Conservation (phyloP, 805 yeast species). For the Candida rishiriensis region DNA sequence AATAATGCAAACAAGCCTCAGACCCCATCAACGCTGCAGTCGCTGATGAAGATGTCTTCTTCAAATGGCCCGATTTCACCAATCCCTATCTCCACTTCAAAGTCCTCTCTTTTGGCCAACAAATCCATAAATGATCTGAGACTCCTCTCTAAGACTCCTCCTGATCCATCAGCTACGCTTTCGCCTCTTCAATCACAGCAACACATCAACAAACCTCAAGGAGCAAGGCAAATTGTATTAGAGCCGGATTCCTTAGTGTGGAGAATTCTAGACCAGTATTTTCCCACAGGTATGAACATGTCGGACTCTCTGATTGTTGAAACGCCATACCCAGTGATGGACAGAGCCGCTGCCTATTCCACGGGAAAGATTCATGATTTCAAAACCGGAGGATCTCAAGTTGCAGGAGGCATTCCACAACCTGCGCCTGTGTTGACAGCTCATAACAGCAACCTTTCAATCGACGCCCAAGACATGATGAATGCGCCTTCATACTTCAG, state of each 20-base stretch:
- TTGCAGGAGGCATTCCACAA: background rate
- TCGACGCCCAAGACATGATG: background rate
- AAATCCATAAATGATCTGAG: conserved; percentile 7
- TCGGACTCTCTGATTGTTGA: conserved; percentile 61
- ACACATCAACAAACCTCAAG: background rate
- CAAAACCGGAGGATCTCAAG: background rate
- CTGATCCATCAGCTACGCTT: conserved; percentile 1
- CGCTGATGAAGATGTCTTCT: conserved; percentile 2
- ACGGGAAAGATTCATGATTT: background rate
- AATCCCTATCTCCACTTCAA: conserved; percentile 22
- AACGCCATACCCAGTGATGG: conserved; percentile 27
- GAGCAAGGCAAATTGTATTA: conserved; percentile 18
- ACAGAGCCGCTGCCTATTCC: background rate
- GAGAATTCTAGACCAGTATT: conserved; percentile 52
- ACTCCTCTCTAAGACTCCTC: background rate
- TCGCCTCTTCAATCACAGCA: background rate
- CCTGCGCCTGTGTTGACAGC: background rate
- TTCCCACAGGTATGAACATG: conserved; percentile 65
- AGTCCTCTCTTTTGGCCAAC: conserved; percentile 16
- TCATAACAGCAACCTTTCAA: background rate
- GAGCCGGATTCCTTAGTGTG: conserved; percentile 64
- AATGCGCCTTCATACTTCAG: background rate
- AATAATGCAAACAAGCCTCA: background rate
- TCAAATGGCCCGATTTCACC: conserved; percentile 24
- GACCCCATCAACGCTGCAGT: conserved; percentile 5